Conservation (phyloP, 140 eudicot species). For the Bidens hawaiensis region DNA sequence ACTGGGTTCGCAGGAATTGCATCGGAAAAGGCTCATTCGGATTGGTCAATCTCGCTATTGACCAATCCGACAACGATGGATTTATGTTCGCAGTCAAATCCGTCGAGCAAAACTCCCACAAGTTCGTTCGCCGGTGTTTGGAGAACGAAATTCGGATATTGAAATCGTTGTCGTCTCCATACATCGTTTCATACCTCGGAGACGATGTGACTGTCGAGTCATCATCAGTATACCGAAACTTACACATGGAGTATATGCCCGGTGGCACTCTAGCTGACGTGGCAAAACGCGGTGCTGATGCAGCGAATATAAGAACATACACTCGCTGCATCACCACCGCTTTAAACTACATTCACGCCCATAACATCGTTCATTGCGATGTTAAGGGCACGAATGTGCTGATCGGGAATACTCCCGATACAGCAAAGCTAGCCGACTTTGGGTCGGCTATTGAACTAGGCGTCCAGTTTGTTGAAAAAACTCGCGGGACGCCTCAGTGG, state of each 20-base stretch:
- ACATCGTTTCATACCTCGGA: conserved; percentile 49
- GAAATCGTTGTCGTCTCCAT: conserved; percentile 52
- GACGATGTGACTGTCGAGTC: conserved; percentile 42
- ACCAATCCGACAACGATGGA: conserved; percentile 19
- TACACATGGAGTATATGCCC: conserved; percentile 63
- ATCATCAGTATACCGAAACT: conserved; percentile 30
- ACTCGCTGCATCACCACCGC: conserved; percentile 51
- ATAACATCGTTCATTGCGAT: conserved; percentile 64
- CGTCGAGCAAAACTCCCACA: conserved; percentile 1
- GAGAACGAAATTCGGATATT: conserved; percentile 62
- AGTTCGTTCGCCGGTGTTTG: conserved; percentile 27
- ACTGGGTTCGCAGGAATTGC: conserved; percentile 43
- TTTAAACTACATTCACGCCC: conserved; percentile 39
- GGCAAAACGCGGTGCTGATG: not conserved
- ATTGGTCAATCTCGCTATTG: conserved; percentile 43
- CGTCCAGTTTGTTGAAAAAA: not conserved
- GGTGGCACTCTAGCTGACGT: conserved; percentile 53
- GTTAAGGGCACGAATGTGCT: conserved; percentile 66
- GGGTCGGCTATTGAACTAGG: conserved; percentile 47
- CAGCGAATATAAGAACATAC: not conserved
- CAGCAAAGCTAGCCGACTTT: conserved; percentile 70
- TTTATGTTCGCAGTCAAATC: conserved; percentile 61
- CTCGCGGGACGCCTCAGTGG: conserved; percentile 75
- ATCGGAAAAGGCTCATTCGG: conserved; percentile 71
- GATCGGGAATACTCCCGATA: conserved; percentile 31